Evolutionary conservation across 2,329 filamentous ascomycete species (phyloP).

Genomic region (Aspergillus awamori): DNA sequence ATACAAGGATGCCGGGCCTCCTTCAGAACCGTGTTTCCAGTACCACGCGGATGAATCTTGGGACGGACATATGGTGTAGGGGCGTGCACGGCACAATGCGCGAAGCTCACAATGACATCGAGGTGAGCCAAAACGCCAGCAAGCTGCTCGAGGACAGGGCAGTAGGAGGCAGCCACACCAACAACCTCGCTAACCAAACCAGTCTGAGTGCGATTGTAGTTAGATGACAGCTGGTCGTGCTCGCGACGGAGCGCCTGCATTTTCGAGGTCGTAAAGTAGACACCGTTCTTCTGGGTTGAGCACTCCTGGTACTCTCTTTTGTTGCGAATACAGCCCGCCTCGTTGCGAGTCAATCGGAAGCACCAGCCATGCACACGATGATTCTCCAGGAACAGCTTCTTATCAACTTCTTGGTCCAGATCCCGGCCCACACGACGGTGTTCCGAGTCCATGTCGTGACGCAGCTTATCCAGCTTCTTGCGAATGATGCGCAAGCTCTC

Average conservation of each 20-base stretch:
- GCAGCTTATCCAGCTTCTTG: conserved; percentile 84
- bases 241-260: conserved; percentile 82
- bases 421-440: conserved; percentile 76
- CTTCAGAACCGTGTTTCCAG: conserved; percentile 84
- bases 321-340: conserved; percentile 91
- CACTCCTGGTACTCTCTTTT: conserved; percentile 90
- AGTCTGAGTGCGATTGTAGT: conserved; percentile 91
- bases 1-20: conserved; percentile 96
- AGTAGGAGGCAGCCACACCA: conserved; percentile 89
- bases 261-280: conserved; percentile 90
- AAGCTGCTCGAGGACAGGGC: conserved; percentile 85
- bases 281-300: conserved; percentile 97
- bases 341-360: conserved; percentile 86
- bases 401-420: conserved; percentile 88
- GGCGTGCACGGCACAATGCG: conserved; percentile 89
- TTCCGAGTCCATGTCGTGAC: conserved; percentile 79
- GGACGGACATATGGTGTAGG: conserved; percentile 89
- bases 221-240: conserved; percentile 89
- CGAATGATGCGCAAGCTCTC: conserved; percentile 84
- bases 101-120: conserved; percentile 92
- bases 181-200: conserved; percentile 93
- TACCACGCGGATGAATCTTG: conserved; percentile 83
- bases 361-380: conserved; percentile 97
- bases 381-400: conserved; percentile 97
- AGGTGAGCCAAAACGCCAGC: conserved; percentile 88